Evolutionary conservation across 345 rosid genomes (phyloP).

Genomic region (Eutrema japonicum): DNA sequence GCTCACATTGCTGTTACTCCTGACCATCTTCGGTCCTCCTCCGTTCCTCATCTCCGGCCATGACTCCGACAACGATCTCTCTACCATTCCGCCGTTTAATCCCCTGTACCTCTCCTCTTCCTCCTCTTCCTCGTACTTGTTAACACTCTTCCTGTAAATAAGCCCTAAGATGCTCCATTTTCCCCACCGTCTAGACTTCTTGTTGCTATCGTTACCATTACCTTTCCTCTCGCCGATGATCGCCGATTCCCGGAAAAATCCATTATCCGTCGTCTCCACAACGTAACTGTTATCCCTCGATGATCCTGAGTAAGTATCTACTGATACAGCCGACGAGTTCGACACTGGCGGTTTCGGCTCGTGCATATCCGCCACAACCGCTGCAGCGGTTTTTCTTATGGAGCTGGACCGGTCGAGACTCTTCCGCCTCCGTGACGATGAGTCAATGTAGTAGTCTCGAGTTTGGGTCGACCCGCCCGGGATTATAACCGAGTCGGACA

Average conservation of each 20-base stretch:
- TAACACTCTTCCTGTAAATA: slow-evolving; percentile 71
- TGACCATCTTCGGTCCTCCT: slow-evolving; percentile 67
- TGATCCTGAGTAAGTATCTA: slow-evolving; percentile 74
- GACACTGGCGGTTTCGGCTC: slow-evolving; percentile 67
- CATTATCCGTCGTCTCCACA: slow-evolving; percentile 51
- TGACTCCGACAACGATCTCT: slow-evolving; percentile 90
- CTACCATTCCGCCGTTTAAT: slow-evolving; percentile 65
- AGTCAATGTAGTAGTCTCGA: slow-evolving; percentile 87
- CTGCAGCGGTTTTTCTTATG: slow-evolving; percentile 75
- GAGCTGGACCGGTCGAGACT: slow-evolving; percentile 92
- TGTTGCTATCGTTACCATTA: slow-evolving; percentile 50
- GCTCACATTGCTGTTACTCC: slow-evolving; percentile 98
- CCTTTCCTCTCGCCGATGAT: slow-evolving; percentile 46
- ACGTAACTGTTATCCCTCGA: slow-evolving; percentile 62
- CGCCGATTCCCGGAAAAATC: slow-evolving; percentile 56
- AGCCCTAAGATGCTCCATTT: slow-evolving; percentile 93
- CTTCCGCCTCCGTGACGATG: slow-evolving; percentile 81
- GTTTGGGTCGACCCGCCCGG: slow-evolving; percentile 98
- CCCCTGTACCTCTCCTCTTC: slow-evolving; percentile 83
- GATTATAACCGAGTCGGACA: slow-evolving; percentile 40
- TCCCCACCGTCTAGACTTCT: slow-evolving; percentile 85
- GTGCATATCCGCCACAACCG: slow-evolving; percentile 89
- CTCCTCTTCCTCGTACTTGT: slow-evolving; percentile 87
- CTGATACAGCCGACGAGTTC: slow-evolving; percentile 60
- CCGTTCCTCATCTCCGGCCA: slow-evolving; percentile 86